Evolutionary conservation across 805 yeast genomes (phyloP).

Genomic region (Kluyveromyces lactis): DNA sequence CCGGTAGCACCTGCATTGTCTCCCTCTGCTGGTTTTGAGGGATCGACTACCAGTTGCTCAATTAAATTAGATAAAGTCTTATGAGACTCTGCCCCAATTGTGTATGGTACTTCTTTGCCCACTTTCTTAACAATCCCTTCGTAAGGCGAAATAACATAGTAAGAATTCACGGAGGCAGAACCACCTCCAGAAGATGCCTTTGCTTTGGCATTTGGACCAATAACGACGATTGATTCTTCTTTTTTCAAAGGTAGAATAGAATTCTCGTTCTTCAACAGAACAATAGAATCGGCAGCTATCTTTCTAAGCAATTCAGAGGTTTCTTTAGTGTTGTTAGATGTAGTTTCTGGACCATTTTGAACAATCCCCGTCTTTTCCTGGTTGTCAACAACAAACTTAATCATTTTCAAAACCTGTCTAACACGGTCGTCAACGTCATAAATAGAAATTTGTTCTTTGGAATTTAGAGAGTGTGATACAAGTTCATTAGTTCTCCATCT

Average conservation of each 20-base stretch:
- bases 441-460: slow-evolving; percentile 30
- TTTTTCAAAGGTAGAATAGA: slow-evolving; percentile 41
- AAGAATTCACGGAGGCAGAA: slow-evolving; percentile 43
- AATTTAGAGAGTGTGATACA: slow-evolving; percentile 34
- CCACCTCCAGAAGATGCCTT: slow-evolving; percentile 55
- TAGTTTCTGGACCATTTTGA: too few relatives aligned
- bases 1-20: slow-evolving; percentile 15
- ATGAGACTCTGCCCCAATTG: slow-evolving; percentile 34
- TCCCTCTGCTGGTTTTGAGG: too few relatives aligned
- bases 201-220: slow-evolving; percentile 50
- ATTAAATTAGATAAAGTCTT: slow-evolving; percentile 32
- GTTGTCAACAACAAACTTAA: slow-evolving; percentile 35
- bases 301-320: slow-evolving; percentile 36
- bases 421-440: slow-evolving; percentile 41
- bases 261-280: slow-evolving; percentile 48
- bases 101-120: slow-evolving; percentile 21
- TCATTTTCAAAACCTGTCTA: slow-evolving; percentile 37
- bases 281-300: slow-evolving; percentile 43
- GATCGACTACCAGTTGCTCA: slow-evolving; percentile 12
- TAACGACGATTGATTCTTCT: slow-evolving; percentile 42
- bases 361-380: slow-evolving; percentile 25
- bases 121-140: slow-evolving; percentile 34
- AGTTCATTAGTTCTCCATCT: slow-evolving; percentile 33
- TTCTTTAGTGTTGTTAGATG: slow-evolving; percentile 38
- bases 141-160: slow-evolving; percentile 40